phyloP scores from a whole-genome alignment of 495 filamentous ascomycete species.

The Penicillium manginii region DNA sequence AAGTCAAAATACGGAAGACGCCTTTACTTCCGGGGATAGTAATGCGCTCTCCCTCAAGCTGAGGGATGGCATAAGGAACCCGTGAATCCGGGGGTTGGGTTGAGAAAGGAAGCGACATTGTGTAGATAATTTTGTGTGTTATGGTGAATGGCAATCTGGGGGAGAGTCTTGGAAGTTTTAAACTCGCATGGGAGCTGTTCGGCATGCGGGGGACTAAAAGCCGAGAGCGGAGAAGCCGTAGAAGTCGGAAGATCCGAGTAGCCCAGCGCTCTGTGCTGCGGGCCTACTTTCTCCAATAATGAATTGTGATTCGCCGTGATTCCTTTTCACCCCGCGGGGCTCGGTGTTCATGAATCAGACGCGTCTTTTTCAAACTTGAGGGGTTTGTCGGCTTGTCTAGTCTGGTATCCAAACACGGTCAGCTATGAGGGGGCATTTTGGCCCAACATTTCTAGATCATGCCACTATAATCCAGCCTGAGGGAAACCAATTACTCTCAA shows the following conservation, averaged over 20 bases:
- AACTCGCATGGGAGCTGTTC: constrained; percentile 6
- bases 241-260: constrained; percentile 29
- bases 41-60: constrained; percentile 48
- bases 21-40: constrained; percentile 50
- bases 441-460: no score
- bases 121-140: neutral
- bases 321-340: neutral
- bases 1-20: constrained; percentile 48
- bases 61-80: constrained; percentile 45
- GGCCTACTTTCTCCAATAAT: neutral
- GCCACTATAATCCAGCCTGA: no score
- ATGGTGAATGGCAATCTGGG: neutral
- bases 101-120: constrained; percentile 33
- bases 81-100: constrained; percentile 31
- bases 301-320: neutral
- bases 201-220: constrained; percentile 22
- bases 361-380: neutral
- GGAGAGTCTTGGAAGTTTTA: constrained; percentile 5
- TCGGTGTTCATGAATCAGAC: neutral
- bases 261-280: neutral
- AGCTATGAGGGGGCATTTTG: neutral
- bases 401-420: neutral
- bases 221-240: constrained; percentile 22
- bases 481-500: no score
- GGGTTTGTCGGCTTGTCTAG: no score